Base-by-base conservation (phyloP, 805 yeast genomes). In the Candida namnaoensis region DNA sequence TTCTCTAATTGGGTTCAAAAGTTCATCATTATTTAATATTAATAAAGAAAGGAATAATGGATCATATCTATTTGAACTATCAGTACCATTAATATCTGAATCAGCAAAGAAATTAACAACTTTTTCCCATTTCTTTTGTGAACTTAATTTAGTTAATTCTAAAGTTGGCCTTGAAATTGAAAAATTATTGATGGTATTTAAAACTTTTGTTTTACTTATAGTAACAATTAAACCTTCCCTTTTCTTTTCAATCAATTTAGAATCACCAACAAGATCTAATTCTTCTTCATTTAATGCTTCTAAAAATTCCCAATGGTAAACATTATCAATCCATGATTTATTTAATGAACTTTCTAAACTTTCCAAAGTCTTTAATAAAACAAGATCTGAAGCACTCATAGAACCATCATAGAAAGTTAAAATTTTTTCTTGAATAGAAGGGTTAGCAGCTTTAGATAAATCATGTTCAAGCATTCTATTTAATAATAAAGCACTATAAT, bases 21-120 rank as follows among this genome's bases (percentile, higher is more conserved):
- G 62, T 46, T 83, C 90, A 5, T 76, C 80, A 49, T 79, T 83
- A 55, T 80, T 82, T 33, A 82, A 56, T 5, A 81, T 60, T 45
- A 80, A 54, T 41, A 82, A 64, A 45, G 86, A 57, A 33, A 88
- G 50, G 52, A 88, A 86, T 52, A 82, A 79, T n/a, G 79, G 72
- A 54, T 87, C 91, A 57, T 88, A 85, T 7, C 63, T 47, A 0
- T 66, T 56, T 14, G 43, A 15, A 1, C 58, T 46, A 8, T 48
- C 46, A 37, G 63, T 41, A 32, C 19, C 19, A 19, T 58, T 52
- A 13, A 51, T 43, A 15, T 48, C 44, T 30, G 39, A 32, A 11
- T 49, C 39, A 23, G 42, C 38, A 24, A 54, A 61, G 41, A 65
- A 64, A 2, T 48, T 36, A n/a, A 54, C 49, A 44, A 66, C 55